Conservation (phyloP, 1,139 yeast species). For the Hyphopichia wangnamkhiaoensis region DNA sequence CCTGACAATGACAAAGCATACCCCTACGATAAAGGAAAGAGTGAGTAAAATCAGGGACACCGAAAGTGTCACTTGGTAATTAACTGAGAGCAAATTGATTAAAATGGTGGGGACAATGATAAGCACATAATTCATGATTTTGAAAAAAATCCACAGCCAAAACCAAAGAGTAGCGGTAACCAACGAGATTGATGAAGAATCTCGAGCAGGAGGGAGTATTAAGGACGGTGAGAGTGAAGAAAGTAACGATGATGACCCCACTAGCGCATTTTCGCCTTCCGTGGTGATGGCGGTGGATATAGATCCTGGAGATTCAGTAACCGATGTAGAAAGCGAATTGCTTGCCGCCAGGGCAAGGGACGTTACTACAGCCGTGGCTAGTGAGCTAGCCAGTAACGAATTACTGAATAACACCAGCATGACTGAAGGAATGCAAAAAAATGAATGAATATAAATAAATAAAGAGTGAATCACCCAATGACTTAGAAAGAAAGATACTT, state of each 20-base stretch:
- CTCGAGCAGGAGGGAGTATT: too few relatives aligned
- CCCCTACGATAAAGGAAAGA: constrained; percentile 17
- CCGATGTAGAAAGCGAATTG: too few relatives aligned
- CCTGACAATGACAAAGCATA: constrained; percentile 34
- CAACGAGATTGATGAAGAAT: constrained; percentile 13
- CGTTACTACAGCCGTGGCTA: neutral
- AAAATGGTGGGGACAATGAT: constrained; percentile 23
- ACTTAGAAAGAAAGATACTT: too few relatives aligned
- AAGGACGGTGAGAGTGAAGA: neutral
- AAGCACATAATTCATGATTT: constrained; percentile 18
- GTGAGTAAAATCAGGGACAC: constrained; percentile 32
- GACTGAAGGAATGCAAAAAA: neutral
- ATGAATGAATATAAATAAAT: neutral
- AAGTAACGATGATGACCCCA: neutral
- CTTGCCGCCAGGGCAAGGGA: neutral
- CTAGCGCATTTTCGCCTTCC: neutral
- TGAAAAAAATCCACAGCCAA: constrained; percentile 20
- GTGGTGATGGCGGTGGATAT: neutral
- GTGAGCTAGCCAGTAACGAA: neutral
- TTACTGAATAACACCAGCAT: neutral
- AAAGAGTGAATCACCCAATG: too few relatives aligned
- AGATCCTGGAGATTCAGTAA: neutral
- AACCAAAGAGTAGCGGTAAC: constrained; percentile 16
- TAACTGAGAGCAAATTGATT: constrained; percentile 26
- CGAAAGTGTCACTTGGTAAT: constrained; percentile 35